Conservation (phyloP, 2,329 filamentous ascomycete species). For the Chrysoporthe puriensis region DNA sequence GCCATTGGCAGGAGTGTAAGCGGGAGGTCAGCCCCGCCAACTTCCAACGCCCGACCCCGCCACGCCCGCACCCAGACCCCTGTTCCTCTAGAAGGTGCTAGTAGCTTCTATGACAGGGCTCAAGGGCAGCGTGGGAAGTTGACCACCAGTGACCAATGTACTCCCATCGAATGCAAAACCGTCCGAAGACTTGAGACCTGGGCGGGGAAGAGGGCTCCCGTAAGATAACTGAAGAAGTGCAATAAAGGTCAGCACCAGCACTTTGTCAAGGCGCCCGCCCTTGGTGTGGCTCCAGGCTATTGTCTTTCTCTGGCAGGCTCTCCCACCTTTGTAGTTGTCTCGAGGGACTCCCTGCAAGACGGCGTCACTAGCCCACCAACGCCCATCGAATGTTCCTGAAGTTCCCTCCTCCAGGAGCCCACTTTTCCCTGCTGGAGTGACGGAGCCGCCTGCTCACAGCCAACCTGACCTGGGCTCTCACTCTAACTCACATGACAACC, state of each 20-base stretch:
- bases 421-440: slow-evolving; percentile 20
- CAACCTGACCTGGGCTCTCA: slow-evolving; percentile 10
- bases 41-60: background rate
- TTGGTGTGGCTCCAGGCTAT: background rate
- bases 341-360: slow-evolving; percentile 5
- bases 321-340: background rate
- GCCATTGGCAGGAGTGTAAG: background rate
- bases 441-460: slow-evolving; percentile 11
- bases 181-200: background rate
- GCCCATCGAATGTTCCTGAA: slow-evolving; percentile 29
- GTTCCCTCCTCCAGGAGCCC: slow-evolving; percentile 12
- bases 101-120: background rate
- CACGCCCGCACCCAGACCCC: background rate
- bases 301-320: background rate
- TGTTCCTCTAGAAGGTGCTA: slow-evolving; percentile 11
- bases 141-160: background rate
- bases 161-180: background rate
- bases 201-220: background rate
- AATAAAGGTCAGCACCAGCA: background rate
- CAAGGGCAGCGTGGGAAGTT: no score
- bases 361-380: slow-evolving; percentile 14
- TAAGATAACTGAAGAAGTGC: background rate
- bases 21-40: background rate
- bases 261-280: background rate
- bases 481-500: slow-evolving; percentile 1